Evolutionary conservation across 495 filamentous ascomycete genomes (phyloP), one percentile per base, ranked within the genome.

Genomic region (Thermothielavioides terrestris): DNA sequence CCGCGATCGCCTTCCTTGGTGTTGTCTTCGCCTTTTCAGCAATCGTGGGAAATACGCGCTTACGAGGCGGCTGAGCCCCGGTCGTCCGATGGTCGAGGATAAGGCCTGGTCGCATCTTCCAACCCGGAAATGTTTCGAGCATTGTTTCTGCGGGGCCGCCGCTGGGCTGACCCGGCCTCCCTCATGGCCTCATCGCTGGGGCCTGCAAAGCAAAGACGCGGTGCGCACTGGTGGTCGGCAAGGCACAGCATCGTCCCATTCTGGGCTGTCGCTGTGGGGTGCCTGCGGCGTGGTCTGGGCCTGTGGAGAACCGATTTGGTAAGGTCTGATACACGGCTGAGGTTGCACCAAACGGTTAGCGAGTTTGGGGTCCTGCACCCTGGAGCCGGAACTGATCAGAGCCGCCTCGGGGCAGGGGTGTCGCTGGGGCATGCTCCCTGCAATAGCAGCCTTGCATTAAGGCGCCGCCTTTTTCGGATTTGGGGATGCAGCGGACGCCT

Each of bases 281-380:
- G 58, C 37, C 17, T 0, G 48, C n/a, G 41, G 32, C 23, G 31
- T 18, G 52, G 53, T 46, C 48, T 55, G 28, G 47, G 48, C 38
- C 17, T 17, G 53, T 56, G 55, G 46, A 25, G 42, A 15, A 56
- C 48, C 25, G 50, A 65, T 58, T 37, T 9, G 61, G 65, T 9
- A 64, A 66, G 55, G 64, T 38, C 54, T 68, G 65, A 68, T 31
- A 68, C 65, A 58, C 48, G 46, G 54, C 56, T 68, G 65, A 68
- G 64, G 61, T 61, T 62, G 58, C 61, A 45, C 63, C 61, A 65
- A 58, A 49, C 23, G 51, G 46, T 63, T 67, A 61, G 62, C 65
- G 65, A 67, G 65, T 68, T 68, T 68, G 64, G 58, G 59, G 47
- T 52, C 34, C 47, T 28, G 28, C 47, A 53, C 59, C 58, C 58